Base-by-base conservation (phyloP, 129 eudicot genomes). In the Saposhnikovia divaricata region DNA sequence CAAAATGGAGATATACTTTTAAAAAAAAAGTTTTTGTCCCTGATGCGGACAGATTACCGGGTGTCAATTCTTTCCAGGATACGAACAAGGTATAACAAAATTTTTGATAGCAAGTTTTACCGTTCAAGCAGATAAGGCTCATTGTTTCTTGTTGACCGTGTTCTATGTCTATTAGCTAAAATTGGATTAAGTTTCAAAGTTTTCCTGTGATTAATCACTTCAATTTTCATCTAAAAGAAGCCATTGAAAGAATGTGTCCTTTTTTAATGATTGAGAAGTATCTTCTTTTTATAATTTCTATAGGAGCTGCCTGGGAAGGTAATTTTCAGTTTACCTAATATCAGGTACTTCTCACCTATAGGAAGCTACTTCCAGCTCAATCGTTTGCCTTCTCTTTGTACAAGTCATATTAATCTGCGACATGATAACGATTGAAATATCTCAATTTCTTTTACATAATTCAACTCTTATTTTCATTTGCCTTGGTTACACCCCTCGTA, bases 41-140 rank as follows among this genome's bases (percentile, higher is more conserved):
- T 69, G 98, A 95, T 83, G 94, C 89, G 46, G 97, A 92, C 79
- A 90, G 92, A 84, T 85, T 95, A 70, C 89, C 96, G 14, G 97
- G 96, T 86, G 93, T 92, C 78, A 95, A 95, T 80, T 95, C 98
- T 78, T 95, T 95, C 79, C 91, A 95, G 88, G 96, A 95, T 82
- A 95, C 98, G 51, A 92, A 75, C 89, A 95, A 90, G 92, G 98
- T 92, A 89, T 44, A 77, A 78, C 37, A 11, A 73, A n/a, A 8
- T 8, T 16, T 19, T 23, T n/a, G 6, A n/a, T 7, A 5, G 31
- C 34, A 43, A 23, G 27, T 42, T 23, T 73, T 53, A 21, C 61
- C 19, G 61, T 53, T 53, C 61, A 10, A 44, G 77, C n/a, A 21
- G 46, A 73, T 40, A 2, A 48, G 70, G 16, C 42, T 50, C 27